Conservation (phyloP, 306 rosid species). For the Castanea sativa region DNA sequence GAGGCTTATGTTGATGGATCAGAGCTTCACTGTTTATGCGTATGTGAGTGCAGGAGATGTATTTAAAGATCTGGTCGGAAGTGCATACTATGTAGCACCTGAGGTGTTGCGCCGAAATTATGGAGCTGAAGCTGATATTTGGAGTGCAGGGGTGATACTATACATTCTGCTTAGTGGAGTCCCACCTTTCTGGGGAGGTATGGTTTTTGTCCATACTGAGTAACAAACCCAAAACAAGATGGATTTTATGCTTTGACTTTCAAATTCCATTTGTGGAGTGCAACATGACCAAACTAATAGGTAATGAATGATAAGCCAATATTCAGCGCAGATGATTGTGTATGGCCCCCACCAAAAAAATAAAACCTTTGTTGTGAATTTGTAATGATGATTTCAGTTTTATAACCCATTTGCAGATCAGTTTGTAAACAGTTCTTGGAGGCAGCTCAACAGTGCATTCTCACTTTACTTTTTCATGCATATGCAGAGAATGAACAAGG, state of each 20-base stretch:
- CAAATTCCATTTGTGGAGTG: background rate
- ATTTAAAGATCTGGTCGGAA: conserved; percentile 86
- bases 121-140: conserved; percentile 89
- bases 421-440: background rate
- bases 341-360: no score
- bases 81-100: conserved; percentile 98
- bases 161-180: conserved; percentile 94
- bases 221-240: background rate
- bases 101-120: conserved; percentile 80
- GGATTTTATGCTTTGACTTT: background rate
- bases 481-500: conserved; percentile 84
- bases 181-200: conserved; percentile 99
- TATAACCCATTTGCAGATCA: conserved; percentile 9
- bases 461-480: conserved; percentile 28
- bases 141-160: conserved; percentile 93
- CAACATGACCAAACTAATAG: background rate
- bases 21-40: conserved; percentile 10
- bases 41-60: conserved; percentile 58
- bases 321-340: background rate
- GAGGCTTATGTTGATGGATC: background rate
- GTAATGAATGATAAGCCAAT: background rate
- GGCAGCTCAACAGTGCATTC: background rate
- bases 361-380: no score
- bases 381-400: background rate
- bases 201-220: background rate